These are phyloP conservation scores for Aureobasidium namibiae DNA, from an alignment of 2,329 filamentous ascomycete genomes.

Conservation along the genomic window DNA sequence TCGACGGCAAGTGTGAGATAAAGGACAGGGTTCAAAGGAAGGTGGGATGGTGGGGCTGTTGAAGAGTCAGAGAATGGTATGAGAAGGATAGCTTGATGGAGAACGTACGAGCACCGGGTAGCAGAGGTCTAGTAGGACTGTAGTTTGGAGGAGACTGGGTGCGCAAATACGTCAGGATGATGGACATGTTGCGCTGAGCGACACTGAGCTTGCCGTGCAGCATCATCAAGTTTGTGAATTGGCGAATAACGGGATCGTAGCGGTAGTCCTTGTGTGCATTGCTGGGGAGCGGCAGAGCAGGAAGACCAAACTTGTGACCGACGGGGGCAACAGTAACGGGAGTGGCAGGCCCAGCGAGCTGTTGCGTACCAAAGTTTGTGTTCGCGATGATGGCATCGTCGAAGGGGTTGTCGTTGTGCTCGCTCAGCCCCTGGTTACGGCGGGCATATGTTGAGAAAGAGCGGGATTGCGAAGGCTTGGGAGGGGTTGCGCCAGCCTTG, in stretches of 20 bases:
- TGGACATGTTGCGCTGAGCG: constrained; percentile 87
- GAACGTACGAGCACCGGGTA: constrained; percentile 52
- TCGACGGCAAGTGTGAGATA: constrained; percentile 90
- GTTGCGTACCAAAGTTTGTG: not conserved
- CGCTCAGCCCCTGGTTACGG: constrained; percentile 23
- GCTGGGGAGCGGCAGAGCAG: constrained; percentile 56
- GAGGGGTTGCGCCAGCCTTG: constrained; percentile 30
- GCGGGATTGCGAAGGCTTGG: constrained; percentile 34
- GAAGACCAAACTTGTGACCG: constrained; percentile 70
- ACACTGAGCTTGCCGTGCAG: constrained; percentile 77
- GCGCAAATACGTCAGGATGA: constrained; percentile 74
- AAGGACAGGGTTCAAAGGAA: constrained; percentile 80
- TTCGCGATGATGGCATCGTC: constrained; percentile 1
- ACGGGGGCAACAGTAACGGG: not conserved
- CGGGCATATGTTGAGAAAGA: constrained; percentile 51
- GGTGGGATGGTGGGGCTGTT: constrained; percentile 61
- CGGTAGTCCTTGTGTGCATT: constrained; percentile 63
- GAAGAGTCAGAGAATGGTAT: not conserved
- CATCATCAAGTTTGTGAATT: constrained; percentile 89
- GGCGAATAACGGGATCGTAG: constrained; percentile 76
- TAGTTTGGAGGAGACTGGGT: constrained; percentile 71
- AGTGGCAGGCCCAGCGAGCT: not conserved
- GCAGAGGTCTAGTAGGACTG: constrained; percentile 60
- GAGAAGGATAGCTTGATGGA: not conserved
- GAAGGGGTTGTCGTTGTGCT: not conserved